Base-by-base conservation (phyloP, 495 filamentous ascomycete genomes). In the Parmelia sp. region DNA sequence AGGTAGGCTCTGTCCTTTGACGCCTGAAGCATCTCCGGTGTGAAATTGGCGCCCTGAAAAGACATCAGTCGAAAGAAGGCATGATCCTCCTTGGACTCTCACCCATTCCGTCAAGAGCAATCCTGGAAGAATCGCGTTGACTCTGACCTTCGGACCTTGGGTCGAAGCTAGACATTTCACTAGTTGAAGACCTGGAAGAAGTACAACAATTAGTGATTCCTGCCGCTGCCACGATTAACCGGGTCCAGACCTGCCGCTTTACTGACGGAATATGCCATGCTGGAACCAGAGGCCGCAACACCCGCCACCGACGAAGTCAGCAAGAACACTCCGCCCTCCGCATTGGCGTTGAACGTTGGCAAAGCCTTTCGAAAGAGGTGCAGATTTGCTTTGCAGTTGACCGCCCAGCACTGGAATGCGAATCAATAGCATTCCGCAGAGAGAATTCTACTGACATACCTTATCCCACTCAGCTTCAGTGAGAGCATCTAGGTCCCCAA, bases 21-120 rank as follows among this genome's bases (percentile, higher is more conserved):
- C 3, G 55, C 69, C 57, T 79, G 68, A 19, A 83, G 74, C 36
- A 63, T 69, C 61, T 83, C 76, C 10, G 66, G 63, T n/a, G 73
- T 47, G 63, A 83, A 83, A 9, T 76, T 74, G 39, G 72, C 67
- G 45, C 82, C 82, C 81, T 84, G 56, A 17, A 19, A 2, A 36
- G 25, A 23, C 29, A 23, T 64, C 66, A 65, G 29, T 51, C 21
- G 39, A 60, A 39, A 47, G 23, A 36, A 39, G 19, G 10, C 47
- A 29, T 14, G 25, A 27, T 14, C 25, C 17, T 58, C 66, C 64
- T 23, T 61, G 8, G 2, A 51, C 17, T 73, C 70, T 64, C 64
- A 87, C 87, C 89, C 88, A 91, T 74, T 91, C 88, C 9, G 89
- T 92, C 58, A 87, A 70, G 57, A 91, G 69, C 37, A 90, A 53